Base-by-base conservation (phyloP, 202 grass and related monocot genomes). In the Miscanthus sacchariflorus region DNA sequence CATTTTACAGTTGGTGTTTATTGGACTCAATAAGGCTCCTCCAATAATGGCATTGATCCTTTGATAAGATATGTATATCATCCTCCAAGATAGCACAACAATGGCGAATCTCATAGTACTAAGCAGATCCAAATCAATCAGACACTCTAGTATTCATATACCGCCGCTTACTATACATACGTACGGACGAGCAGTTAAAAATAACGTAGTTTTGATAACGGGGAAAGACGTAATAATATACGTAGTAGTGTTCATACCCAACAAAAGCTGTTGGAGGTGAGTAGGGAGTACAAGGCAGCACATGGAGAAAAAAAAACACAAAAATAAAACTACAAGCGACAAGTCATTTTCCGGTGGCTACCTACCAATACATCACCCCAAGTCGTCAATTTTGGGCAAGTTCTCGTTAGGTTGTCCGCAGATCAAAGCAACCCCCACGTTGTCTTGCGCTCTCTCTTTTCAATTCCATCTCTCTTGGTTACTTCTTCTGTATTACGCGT, bases 311-410 rank as follows among this genome's bases (percentile, higher is more conserved):
- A 56, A 56, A 8, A 33, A 19, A 71, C 71, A 23, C 10, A 6
- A 79, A n/a, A 12, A 83, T 15, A 18, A 49, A 74, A 12, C n/a
- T 28, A 68, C 69, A 63, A 77, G 44, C 39, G 68, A 87, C 46
- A 69, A 56, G 84, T 84, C 79, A 28, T 76, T 87, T 81, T 90
- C 88, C 71, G 49, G 70, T 63, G 59, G 77, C 82, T 71, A 90
- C 84, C 84, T 81, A 88, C 76, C 81, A 63, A 84, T 84, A 21
- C 88, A 79, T 90, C 78, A 79, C 25, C 50, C 19, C 35, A 65
- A 70, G 68, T 76, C 68, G 58, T 74, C 69, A 79, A 77, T 87
- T 90, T 84, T 44, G 67, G 80, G 84, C 79, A 83, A 79, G 87
- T 92, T 90, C 67, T 90, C 67, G 87, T 78, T 80, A 68, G 48